Evolutionary conservation across 1,284 basidiomycete species (phyloP).

Genomic region (Leccinum proliferum): DNA sequence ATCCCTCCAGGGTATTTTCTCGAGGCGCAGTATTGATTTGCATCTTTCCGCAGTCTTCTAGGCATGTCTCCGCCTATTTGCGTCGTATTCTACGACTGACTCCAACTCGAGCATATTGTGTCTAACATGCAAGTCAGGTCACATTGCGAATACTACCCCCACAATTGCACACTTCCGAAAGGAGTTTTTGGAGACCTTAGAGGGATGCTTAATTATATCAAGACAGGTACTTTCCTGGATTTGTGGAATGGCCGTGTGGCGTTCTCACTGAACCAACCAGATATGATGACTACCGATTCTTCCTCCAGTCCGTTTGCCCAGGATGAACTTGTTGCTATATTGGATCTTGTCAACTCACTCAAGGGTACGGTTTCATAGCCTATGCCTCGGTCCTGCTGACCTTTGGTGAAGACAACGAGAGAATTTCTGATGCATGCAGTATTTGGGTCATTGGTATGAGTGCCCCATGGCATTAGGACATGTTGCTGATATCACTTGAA

Average conservation of each 20-base stretch:
- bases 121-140: constrained; percentile 10
- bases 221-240: constrained; percentile 8
- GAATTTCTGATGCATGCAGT: constrained; percentile 6
- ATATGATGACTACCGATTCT: constrained; percentile 19
- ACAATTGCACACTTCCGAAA: constrained; percentile 6
- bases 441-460: constrained; percentile 17
- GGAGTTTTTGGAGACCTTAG: constrained; percentile 11
- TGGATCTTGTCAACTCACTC: constrained; percentile 16
- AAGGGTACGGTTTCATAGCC: constrained; percentile 4
- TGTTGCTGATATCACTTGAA: constrained; percentile 2
- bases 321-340: constrained; percentile 7
- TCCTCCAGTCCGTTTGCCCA: constrained; percentile 18
- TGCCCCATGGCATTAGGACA: background rate
- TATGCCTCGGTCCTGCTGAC: constrained; percentile 1
- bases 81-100: constrained; percentile 1
- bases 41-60: background rate
- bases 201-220: constrained; percentile 17
- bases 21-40: constrained; percentile 14
- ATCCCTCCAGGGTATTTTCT: constrained; percentile 13
- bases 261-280: constrained; percentile 1
- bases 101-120: background rate
- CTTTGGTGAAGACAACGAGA: constrained; percentile 2
- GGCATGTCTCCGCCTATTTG: background rate
- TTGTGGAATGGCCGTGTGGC: background rate
- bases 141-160: constrained; percentile 19